A percentile compares a stretch with the other conserved stretches of the same genome.
Conservation (phyloP, 2,329 filamentous ascomycete genomes). For the Hysterium pulicare region DNA sequence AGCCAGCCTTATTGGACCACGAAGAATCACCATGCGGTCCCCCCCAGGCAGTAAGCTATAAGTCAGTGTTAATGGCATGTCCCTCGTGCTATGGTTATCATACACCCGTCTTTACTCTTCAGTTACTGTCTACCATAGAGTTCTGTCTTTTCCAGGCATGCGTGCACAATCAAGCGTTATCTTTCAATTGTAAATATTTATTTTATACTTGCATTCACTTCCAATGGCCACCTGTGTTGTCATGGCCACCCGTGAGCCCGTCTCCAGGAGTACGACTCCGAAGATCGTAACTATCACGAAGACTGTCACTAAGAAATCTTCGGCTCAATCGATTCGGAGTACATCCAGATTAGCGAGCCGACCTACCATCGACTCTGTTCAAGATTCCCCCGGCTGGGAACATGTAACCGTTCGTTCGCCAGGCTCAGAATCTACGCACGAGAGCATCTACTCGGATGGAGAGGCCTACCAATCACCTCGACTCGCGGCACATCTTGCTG, state of each 20-base stretch:
- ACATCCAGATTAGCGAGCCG: constrained; percentile 6
- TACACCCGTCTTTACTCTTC: too few species aligned
- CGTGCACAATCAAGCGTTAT: too few species aligned
- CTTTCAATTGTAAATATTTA: too few species aligned
- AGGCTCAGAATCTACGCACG: constrained; percentile 8
- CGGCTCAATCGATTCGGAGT: constrained; percentile 10
- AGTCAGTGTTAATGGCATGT: too few species aligned
- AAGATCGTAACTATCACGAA: constrained; percentile 3
- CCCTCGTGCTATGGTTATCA: too few species aligned
- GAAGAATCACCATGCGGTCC: too few species aligned
- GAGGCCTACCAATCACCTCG: constrained; percentile 8
- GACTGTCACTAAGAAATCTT: constrained; percentile 2
- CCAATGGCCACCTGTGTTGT: too few species aligned
- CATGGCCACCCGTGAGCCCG: constrained; percentile 4
- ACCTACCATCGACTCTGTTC: background rate
- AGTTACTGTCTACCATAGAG: too few species aligned
- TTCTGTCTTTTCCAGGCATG: too few species aligned
- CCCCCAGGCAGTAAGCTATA: too few species aligned
- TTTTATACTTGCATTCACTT: too few species aligned
- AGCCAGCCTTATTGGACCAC: too few species aligned
- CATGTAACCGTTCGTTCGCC: constrained; percentile 13
- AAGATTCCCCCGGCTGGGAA: constrained; percentile 7
- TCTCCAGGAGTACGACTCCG: constrained; percentile 8
- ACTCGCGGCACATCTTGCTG: constrained; percentile 7
- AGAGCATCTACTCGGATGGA: constrained; percentile 9